These are phyloP conservation scores for Begonia peltatifolia DNA, from an alignment of 306 rosid genomes.

Conservation along the genomic window DNA sequence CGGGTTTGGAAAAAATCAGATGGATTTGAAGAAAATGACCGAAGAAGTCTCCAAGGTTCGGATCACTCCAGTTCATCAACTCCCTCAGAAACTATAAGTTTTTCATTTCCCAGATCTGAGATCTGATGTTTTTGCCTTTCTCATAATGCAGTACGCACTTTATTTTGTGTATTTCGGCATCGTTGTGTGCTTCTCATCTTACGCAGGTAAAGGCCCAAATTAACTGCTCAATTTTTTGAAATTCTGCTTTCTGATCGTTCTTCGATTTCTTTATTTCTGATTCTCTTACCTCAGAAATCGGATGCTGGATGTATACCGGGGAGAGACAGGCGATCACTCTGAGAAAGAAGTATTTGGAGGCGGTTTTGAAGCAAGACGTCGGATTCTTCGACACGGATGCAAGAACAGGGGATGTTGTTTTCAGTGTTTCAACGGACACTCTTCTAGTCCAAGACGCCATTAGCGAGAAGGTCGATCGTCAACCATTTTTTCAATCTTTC, in stretches of 20 bases:
- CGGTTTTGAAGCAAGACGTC: slow-evolving; percentile 89
- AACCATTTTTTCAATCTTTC: slow-evolving; percentile 3
- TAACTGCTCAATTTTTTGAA: neutral
- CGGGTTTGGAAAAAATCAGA: slow-evolving; percentile 89
- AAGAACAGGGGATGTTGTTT: slow-evolving; percentile 94
- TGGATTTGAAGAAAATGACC: slow-evolving; percentile 74
- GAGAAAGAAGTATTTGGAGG: slow-evolving; percentile 89
- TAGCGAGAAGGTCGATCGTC: slow-evolving; percentile 66
- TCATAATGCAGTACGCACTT: slow-evolving; percentile 67
- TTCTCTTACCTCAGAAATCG: slow-evolving; percentile 45
- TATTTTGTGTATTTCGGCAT: slow-evolving; percentile 91
- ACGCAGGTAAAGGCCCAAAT: slow-evolving; percentile 47
- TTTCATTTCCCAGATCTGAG: slow-evolving; percentile 34
- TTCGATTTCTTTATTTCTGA: neutral
- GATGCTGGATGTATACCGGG: slow-evolving; percentile 98
- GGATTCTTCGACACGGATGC: slow-evolving; percentile 98
- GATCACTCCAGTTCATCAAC: neutral
- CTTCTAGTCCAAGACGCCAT: slow-evolving; percentile 96
- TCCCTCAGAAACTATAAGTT: neutral
- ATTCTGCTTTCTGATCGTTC: neutral
- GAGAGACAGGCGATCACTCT: slow-evolving; percentile 89
- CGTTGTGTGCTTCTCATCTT: slow-evolving; percentile 78
- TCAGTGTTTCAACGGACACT: slow-evolving; percentile 92
- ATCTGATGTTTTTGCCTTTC: slow-evolving; percentile 10
- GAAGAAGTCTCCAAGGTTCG: slow-evolving; percentile 78